Base-by-base conservation (phyloP, 371 early-diverging fungal genomes). In the Paramicrosporidium saccamoebae region DNA sequence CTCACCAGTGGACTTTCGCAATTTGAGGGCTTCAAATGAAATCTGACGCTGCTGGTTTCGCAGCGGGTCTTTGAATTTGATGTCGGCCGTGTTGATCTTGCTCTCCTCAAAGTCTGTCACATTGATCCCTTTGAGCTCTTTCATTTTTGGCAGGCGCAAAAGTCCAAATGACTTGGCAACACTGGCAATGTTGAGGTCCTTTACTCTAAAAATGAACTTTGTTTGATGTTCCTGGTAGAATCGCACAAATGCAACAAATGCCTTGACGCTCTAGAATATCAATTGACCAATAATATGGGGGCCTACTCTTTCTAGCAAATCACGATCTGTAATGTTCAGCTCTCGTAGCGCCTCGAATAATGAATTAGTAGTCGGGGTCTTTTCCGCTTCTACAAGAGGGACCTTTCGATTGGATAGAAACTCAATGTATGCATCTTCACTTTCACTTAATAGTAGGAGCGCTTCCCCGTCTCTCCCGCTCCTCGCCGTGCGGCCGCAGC, bases 401-500 rank as follows among this genome's bases (percentile, higher is more conserved):
- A 14, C 6, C 13, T 21, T 17, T n/a, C 16, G n/a, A 16, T 8
- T 5, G 7, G 18, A 18, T 22, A 13, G 16, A 25, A 5, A 22
- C 36, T 27, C 63, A 5, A 73, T 53, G 43, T 78, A 88, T 1
- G 73, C 50, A 25, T 74, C 81, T 35, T 90, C 92, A n/a, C 62
- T 43, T 4, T 68, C 45, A 4, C 49, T 53, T 21, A 88, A 43
- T 12, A 82, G 58, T 5, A 77, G 64, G 0, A 84, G 48, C 2
- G 90, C 81, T 19, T 52, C 53, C 6, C 98, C 98, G 12, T 50
- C 42, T 12, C 69, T 50, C 1, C 92, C 95, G 5, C 66, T 64
- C 22, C 98, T 51, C 3, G 81, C 98, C 0, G 96, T 82, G 29
- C 98, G 56, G 4, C 98, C 98, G 37, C 84, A 86, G n/a, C 98